A percentile compares a stretch with the other conserved stretches of the same genome.
These are phyloP conservation scores for Pistacia integerrima DNA, from an alignment of 345 rosid species.

Conservation along the genomic window DNA sequence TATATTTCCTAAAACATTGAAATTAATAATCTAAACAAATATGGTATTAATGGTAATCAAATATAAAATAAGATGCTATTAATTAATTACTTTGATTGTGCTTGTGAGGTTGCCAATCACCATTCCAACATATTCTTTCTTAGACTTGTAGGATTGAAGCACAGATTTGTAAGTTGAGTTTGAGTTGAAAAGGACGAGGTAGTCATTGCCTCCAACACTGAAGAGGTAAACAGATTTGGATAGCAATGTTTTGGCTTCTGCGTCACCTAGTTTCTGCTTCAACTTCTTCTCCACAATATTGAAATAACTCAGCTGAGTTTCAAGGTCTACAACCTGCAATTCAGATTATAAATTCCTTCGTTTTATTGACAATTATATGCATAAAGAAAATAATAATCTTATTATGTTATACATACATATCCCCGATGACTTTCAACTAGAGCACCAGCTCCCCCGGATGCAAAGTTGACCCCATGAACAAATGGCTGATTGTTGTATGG, in stretches of 20 bases:
- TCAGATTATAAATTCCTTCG: too few species aligned
- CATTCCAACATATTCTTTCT: constrained; percentile 23
- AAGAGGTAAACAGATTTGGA: not conserved
- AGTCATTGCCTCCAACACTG: constrained; percentile 6
- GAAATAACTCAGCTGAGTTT: constrained; percentile 16
- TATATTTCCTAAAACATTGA: not conserved
- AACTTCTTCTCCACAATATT: not conserved
- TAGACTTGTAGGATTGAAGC: not conserved
- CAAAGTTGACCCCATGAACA: constrained; percentile 36
- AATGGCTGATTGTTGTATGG: constrained; percentile 10
- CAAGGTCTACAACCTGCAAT: constrained; percentile 13
- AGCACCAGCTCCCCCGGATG: constrained; percentile 40
- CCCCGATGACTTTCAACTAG: constrained; percentile 19
- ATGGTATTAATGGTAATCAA: too few species aligned
- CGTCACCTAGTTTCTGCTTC: constrained; percentile 23
- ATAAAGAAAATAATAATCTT: too few species aligned
- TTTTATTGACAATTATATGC: too few species aligned
- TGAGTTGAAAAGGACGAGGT: not conserved
- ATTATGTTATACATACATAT: not conserved
- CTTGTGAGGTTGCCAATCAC: constrained; percentile 16
- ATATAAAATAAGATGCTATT: not conserved
- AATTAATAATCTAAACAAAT: not conserved
- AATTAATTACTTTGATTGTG: not conserved
- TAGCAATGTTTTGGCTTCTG: constrained; percentile 16
- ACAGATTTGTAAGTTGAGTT: not conserved